These are phyloP conservation scores for Elasticomyces elasticus DNA, from an alignment of 495 filamentous ascomycete genomes.

Conservation along the genomic window DNA sequence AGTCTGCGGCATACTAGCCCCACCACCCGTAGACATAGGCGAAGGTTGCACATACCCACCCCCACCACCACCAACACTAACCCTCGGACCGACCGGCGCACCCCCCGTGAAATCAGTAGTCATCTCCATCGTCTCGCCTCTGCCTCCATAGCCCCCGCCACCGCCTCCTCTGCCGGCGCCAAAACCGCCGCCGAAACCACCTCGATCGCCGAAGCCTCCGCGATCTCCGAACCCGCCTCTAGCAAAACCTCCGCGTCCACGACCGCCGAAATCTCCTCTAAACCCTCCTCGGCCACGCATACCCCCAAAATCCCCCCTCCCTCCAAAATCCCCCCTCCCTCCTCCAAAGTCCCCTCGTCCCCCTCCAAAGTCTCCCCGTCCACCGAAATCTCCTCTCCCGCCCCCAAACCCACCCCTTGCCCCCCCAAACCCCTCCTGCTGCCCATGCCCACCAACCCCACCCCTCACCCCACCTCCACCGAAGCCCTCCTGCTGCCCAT, in stretches of 20 bases:
- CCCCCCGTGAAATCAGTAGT: not conserved
- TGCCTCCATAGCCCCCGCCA: not conserved
- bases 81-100: conserved; percentile 14
- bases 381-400: too few species aligned
- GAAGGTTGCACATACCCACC: too few species aligned
- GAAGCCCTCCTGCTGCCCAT: too few species aligned
- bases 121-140: conserved; percentile 1
- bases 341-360: conserved; percentile 18
- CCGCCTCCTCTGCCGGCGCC: conserved; percentile 5
- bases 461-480: too few species aligned
- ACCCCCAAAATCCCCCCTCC: too few species aligned
- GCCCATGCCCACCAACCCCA: too few species aligned
- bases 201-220: conserved; percentile 4
- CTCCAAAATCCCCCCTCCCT: too few species aligned
- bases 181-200: not conserved
- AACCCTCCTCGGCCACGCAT: conserved; percentile 1
- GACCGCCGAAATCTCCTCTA: conserved; percentile 14
- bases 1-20: conserved; percentile 19
- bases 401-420: too few species aligned
- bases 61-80: too few species aligned
- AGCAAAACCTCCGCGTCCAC: conserved; percentile 3
- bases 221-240: conserved; percentile 18
- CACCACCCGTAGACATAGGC: too few species aligned
- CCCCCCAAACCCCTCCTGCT: too few species aligned
- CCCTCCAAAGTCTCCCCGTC: too few species aligned